Base-by-base conservation (phyloP, 2,329 filamentous ascomycete species). In the Tolypocladium guangdongense region DNA sequence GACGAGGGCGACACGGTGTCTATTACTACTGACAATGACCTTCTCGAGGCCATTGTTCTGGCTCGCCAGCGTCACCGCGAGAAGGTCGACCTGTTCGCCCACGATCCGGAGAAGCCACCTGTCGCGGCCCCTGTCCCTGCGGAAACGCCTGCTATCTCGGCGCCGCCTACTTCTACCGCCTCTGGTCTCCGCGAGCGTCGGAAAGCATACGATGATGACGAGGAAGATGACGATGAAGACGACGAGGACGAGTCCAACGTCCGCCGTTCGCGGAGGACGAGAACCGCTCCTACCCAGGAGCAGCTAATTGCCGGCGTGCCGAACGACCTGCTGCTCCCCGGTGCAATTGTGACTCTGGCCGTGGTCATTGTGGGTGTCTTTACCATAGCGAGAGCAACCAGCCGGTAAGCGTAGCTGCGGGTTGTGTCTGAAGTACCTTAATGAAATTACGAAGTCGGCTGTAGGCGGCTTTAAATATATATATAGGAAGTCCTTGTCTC, bases 1-100 rank as follows among this genome's bases (percentile, higher is more conserved):
- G 92, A 97, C 62, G 93, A 99, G 66, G 92, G 93, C 54, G 93
- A 99, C 67, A 91, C 89, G 0, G 90, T 99, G 18, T 96, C 91
- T 41, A 96, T 99, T 67, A 99, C 93, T 12, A 95, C 92, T 0
- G 90, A 97, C 65, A 86, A 92, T 59, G 93, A 99, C 66, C 80
- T 99, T 43, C 73, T 93, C 2, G 93, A 99, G 70, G 90, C 93
- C 2, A 89, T 99, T 60, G 78, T 85, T 22, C 80, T 97, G 32
- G 89, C 92, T 5, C 86, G 89, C 56, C 84, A 87, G 55, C 79
- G 81, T 47, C 83, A 78, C 60, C 84, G 83, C 47, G 93, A 97
- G 61, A 99, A 99, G 78, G 93, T 99, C 22, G 93, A 99, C 64
- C 79, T 99, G 18, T 97, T 96, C 63, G 91, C 97, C 14, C 93